Conservation (phyloP, 306 rosid genomes). For the Gastrolobium bilobum region DNA sequence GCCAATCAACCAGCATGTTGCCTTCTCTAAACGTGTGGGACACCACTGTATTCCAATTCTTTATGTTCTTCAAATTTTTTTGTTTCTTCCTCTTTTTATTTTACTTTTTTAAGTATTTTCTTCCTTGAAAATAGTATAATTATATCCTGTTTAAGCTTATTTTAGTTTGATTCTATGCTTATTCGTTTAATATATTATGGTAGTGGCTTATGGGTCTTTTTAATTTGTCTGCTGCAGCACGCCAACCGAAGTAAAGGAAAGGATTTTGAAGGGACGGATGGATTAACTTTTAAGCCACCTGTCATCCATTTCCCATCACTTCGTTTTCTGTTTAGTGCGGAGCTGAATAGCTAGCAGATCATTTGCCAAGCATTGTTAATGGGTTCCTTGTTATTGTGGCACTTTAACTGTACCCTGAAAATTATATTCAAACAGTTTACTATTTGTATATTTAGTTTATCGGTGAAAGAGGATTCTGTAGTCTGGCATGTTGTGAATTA, state of each 20-base stretch:
- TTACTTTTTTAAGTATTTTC: neutral
- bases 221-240: constrained; percentile 69
- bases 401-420: constrained; percentile 25
- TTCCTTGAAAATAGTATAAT: neutral
- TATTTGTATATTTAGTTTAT: constrained; percentile 40
- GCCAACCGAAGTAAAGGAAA: constrained; percentile 91
- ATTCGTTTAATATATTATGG: constrained; percentile 4
- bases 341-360: constrained; percentile 41
- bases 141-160: neutral
- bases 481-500: constrained; percentile 40
- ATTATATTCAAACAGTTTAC: constrained; percentile 20
- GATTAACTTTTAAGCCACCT: constrained; percentile 59
- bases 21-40: no score
- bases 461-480: constrained; percentile 18
- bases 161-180: constrained; percentile 2
- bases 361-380: constrained; percentile 11
- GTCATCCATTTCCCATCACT: constrained; percentile 27
- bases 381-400: constrained; percentile 42
- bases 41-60: neutral
- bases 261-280: constrained; percentile 97
- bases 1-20: no score
- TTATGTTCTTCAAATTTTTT: neutral
- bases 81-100: neutral
- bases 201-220: constrained; percentile 31
- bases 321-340: constrained; percentile 28